Base-by-base conservation (phyloP, 2,329 filamentous ascomycete genomes). In the Xylaria sp. region DNA sequence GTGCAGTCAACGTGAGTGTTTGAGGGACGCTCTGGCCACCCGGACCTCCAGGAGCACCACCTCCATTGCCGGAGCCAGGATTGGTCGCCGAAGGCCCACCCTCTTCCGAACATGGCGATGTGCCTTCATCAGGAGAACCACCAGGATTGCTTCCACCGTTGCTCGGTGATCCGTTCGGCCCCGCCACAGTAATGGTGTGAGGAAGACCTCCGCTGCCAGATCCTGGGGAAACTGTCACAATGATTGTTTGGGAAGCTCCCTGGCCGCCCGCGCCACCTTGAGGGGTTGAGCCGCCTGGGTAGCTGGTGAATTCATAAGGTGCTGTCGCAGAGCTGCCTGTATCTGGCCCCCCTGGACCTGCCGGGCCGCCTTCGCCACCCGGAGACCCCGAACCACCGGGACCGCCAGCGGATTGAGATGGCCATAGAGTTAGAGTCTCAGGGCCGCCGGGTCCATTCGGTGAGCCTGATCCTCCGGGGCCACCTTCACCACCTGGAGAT, bases 1-100 rank as follows among this genome's bases (percentile, higher is more conserved):
- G 57, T 26, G 50, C 54, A 39, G 58, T 61, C 41, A 64, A 47
- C 7, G 62, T 64, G 42, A 57, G 49, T 9, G 52, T 56, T 9
- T 52, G 54, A 26, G 60, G 57, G 7, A 48, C 48, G 16, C 53
- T 42, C 20, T 62, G 54, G 4, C 56, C 61, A 13, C 59, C 60
- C 39, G 57, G 40, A 18, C 44, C 48, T n/a, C 56, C 54, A 16
- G 54, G 47, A 22, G 50, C 44, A 45, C 39, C 47, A 13, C 29
- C 29, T 7, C 29, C 29, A 13, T 34, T 34, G 9, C 29, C 29
- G 29, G 11, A 4, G 6, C 17, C 19, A 24, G 45, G 11, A 13
- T 3, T 13, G 16, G 29, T 34, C 29, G 29, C 29, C 11, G 29
- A 34, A 34, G 29, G 6, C 3, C 29, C 29, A 13, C 29, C 11